Evolutionary conservation across 2,329 filamentous ascomycete species (phyloP).

Genomic region (Exophiala mesophila): DNA sequence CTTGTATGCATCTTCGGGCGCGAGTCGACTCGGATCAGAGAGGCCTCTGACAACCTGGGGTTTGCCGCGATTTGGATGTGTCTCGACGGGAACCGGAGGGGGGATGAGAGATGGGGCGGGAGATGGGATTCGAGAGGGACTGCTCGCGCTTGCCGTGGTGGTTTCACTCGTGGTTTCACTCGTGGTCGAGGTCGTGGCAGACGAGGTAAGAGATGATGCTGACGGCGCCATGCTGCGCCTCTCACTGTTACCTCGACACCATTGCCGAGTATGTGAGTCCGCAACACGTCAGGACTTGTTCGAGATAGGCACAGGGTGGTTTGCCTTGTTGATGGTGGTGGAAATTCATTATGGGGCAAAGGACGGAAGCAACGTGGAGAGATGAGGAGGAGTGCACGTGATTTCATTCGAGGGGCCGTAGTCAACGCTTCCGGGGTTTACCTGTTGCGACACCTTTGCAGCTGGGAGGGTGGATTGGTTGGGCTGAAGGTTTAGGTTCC

Average conservation of each 20-base stretch:
- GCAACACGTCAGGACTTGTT: no score
- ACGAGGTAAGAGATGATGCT: conserved; percentile 6
- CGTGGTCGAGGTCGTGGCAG: conserved; percentile 5
- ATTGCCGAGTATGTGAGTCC: no score
- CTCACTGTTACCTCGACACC: conserved; percentile 18
- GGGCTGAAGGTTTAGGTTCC: no score
- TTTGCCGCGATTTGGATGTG: conserved; percentile 39
- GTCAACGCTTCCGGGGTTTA: no score
- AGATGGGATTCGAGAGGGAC: conserved; percentile 20
- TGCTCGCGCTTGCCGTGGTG: conserved; percentile 14
- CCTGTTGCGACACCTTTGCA: no score
- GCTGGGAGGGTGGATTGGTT: no score
- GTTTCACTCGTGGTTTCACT: conserved; percentile 3
- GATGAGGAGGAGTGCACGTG: no score
- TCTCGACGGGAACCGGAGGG: conserved; percentile 43
- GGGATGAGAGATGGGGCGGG: conserved; percentile 34
- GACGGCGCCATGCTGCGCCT: conserved; percentile 26
- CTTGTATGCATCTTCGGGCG: conserved; percentile 78
- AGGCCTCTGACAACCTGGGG: conserved; percentile 36
- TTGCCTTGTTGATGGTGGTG: no score
- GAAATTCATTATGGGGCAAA: no score
- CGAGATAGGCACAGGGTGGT: no score
- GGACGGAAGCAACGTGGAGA: no score
- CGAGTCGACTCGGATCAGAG: conserved; percentile 63
- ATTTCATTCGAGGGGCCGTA: no score